Conservation (phyloP, 164 flowering plant species). For the Santalum album region DNA sequence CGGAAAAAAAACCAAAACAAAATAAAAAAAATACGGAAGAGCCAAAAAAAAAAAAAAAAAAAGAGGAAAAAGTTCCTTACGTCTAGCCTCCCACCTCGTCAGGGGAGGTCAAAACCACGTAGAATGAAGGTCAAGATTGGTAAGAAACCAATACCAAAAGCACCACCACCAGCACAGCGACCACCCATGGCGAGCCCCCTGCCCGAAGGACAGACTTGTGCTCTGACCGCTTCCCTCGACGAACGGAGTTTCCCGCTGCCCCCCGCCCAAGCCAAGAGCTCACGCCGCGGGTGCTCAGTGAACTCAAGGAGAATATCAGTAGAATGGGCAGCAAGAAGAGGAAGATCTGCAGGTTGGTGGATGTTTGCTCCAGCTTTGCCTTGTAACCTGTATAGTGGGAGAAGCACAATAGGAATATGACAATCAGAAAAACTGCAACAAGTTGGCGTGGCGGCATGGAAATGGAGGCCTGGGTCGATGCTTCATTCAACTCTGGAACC, state of each 20-base stretch:
- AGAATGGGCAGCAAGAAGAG: constrained; percentile 36
- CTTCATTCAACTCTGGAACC: constrained; percentile 56
- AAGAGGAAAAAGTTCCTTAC: no score
- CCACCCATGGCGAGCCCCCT: constrained; percentile 52
- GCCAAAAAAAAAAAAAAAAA: no score
- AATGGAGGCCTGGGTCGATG: constrained; percentile 36
- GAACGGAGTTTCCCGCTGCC: no score
- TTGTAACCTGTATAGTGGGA: constrained; percentile 33
- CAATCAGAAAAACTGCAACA: constrained; percentile 44
- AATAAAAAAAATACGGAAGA: no score
- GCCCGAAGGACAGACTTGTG: constrained; percentile 10
- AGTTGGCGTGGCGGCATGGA: constrained; percentile 53
- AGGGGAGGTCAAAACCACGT: constrained; percentile 40
- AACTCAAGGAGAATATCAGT: constrained; percentile 24
- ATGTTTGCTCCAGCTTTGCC: constrained; percentile 21
- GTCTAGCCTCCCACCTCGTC: background rate
- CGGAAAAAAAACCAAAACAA: no score
- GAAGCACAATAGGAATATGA: constrained; percentile 38
- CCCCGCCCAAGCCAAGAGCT: constrained; percentile 4
- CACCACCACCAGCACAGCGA: constrained; percentile 38
- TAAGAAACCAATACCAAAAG: constrained; percentile 52
- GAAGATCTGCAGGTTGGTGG: constrained; percentile 28
- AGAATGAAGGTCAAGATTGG: constrained; percentile 48
- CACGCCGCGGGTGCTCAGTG: constrained; percentile 7
- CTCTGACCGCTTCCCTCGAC: background rate